Conservation (phyloP, 2,329 filamentous ascomycete species). For the Claviceps purpurea region DNA sequence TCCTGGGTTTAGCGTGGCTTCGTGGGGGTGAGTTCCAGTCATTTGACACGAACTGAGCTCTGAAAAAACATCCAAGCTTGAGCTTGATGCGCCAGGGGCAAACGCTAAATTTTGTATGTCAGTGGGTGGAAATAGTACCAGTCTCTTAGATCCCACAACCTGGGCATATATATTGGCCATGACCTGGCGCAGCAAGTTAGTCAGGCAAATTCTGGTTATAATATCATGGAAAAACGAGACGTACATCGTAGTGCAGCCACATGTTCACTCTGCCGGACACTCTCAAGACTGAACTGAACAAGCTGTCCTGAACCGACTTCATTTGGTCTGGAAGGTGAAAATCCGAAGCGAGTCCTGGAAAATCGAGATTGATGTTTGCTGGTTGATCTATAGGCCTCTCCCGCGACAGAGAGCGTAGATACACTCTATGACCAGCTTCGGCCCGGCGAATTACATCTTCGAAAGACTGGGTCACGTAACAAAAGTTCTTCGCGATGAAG, state of each 20-base stretch:
- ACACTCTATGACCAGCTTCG: conserved; percentile 47
- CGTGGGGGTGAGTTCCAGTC: conserved; percentile 45
- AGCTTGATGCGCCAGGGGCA: conserved; percentile 66
- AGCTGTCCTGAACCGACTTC: conserved; percentile 40
- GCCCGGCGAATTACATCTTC: conserved; percentile 51
- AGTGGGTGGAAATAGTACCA: conserved; percentile 65
- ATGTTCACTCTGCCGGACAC: conserved; percentile 71
- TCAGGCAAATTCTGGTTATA: not conserved
- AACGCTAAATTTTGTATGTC: conserved; percentile 61
- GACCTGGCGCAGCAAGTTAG: conserved; percentile 33
- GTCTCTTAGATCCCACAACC: conserved; percentile 56
- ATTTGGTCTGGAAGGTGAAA: conserved; percentile 56
- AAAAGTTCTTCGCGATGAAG: conserved; percentile 73
- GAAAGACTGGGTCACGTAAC: conserved; percentile 57
- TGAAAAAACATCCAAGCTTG: conserved; percentile 58
- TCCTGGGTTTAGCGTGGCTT: conserved; percentile 53
- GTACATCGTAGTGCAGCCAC: conserved; percentile 82
- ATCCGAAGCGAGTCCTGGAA: conserved; percentile 53
- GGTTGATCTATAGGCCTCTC: conserved; percentile 55
- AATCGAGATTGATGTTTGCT: conserved; percentile 58
- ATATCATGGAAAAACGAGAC: conserved; percentile 10
- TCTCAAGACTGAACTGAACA: conserved; percentile 67
- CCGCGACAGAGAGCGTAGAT: conserved; percentile 64
- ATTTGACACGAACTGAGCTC: conserved; percentile 27
- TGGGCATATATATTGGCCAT: conserved; percentile 83